phyloP scores from a whole-genome alignment of 805 yeast species.

The Ogataea neopini region DNA sequence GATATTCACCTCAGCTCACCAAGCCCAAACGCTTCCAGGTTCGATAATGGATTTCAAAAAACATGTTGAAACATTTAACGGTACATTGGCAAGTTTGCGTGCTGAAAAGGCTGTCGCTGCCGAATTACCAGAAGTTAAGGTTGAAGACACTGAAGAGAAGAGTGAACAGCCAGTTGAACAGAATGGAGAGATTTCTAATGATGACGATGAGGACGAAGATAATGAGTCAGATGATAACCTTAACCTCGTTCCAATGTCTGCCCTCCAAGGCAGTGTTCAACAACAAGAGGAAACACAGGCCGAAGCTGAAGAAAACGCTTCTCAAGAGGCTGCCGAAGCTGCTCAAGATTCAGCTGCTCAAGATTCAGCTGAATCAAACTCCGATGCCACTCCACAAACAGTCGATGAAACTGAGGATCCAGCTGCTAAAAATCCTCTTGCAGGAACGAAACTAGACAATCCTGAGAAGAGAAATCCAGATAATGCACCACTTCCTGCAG shows the following conservation, averaged over 20 bases:
- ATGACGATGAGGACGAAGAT: too few species aligned
- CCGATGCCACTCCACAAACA: neutral
- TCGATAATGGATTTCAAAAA: constrained; percentile 8
- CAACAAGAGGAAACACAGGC: too few species aligned
- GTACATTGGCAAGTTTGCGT: neutral
- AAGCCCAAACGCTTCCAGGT: constrained; percentile 7
- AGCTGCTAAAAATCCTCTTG: constrained; percentile 11
- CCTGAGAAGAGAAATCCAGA: constrained; percentile 20
- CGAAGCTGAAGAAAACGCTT: too few species aligned
- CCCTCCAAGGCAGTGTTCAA: too few species aligned
- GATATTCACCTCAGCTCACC: constrained; percentile 8
- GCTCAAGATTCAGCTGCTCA: too few species aligned
- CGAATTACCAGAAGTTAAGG: neutral
- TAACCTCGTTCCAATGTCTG: too few species aligned
- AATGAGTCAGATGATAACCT: too few species aligned
- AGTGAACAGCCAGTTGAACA: neutral
- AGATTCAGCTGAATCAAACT: neutral
- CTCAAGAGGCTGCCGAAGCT: too few species aligned
- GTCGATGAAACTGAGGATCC: neutral
- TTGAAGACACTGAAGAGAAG: neutral
- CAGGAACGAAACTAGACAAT: constrained; percentile 25
- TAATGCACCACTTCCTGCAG: constrained; percentile 27
- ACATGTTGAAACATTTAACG: constrained; percentile 12
- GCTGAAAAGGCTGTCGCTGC: neutral
- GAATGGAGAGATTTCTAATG: too few species aligned